phyloP scores from a whole-genome alignment of 768 basidiomycete genomes.

The Xerocomellus amylosporus region DNA sequence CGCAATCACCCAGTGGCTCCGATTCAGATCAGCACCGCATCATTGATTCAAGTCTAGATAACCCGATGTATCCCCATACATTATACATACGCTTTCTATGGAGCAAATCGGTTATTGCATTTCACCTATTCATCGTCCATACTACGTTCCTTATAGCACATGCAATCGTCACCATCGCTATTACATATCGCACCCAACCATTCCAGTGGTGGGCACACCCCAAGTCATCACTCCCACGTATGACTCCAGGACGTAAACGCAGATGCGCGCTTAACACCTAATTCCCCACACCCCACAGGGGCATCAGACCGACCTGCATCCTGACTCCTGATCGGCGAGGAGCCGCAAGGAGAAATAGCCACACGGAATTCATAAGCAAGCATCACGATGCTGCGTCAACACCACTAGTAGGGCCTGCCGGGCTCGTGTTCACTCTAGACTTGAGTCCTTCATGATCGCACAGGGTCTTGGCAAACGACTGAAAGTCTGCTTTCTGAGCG shows the following conservation, averaged over 20 bases:
- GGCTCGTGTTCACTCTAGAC: constrained; percentile 6
- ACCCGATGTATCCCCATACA: too few relatives aligned
- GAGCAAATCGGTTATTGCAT: neutral
- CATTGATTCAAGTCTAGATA: neutral
- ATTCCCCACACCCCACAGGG: constrained; percentile 15
- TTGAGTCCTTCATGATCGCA: constrained; percentile 37
- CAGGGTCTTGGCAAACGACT: constrained; percentile 47
- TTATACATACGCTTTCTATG: neutral
- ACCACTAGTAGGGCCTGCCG: neutral
- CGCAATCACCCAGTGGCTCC: neutral
- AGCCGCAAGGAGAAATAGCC: neutral
- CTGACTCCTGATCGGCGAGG: constrained; percentile 12
- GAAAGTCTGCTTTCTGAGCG: constrained; percentile 51
- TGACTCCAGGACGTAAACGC: constrained; percentile 10
- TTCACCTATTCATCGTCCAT: constrained; percentile 10
- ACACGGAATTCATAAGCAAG: neutral
- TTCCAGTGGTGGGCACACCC: constrained; percentile 2
- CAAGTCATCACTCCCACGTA: constrained; percentile 1
- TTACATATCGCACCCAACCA: constrained; percentile 22
- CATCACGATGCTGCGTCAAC: constrained; percentile 16
- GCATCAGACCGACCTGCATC: constrained; percentile 22
- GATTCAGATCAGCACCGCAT: constrained; percentile 6
- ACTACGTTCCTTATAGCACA: constrained; percentile 5
- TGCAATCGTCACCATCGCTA: neutral
- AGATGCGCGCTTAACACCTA: constrained; percentile 4